Percentiles rank a stretch among this genome's conserved stretches.
These are phyloP conservation scores for Kickxella alabastrina DNA, from an alignment of 192 early-diverging fungal species.

Conservation along the genomic window DNA sequence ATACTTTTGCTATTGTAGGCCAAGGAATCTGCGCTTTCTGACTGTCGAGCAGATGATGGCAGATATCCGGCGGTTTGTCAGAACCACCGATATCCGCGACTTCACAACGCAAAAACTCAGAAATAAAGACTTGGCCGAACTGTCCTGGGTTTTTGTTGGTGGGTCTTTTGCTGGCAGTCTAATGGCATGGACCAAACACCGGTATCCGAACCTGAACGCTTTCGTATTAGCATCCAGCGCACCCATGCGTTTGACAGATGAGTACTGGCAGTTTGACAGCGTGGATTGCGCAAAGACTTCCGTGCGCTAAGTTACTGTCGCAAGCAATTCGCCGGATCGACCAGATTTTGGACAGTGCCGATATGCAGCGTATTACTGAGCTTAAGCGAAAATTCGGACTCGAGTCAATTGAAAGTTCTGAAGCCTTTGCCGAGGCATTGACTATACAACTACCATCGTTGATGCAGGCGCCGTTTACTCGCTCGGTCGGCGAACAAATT, in stretches of 20 bases:
- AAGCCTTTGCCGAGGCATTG: slow-evolving; percentile 9
- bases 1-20: slow-evolving; percentile 2
- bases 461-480: slow-evolving; percentile 6
- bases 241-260: slow-evolving; percentile 56
- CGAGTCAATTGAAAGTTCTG: neutral
- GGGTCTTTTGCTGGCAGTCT: slow-evolving; percentile 70
- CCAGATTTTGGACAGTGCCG: slow-evolving; percentile 8
- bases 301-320: slow-evolving; percentile 25
- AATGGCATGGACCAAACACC: slow-evolving; percentile 64
- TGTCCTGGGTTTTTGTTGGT: slow-evolving; percentile 69
- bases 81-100: neutral
- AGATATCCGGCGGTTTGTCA: slow-evolving; percentile 55
- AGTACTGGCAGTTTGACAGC: slow-evolving; percentile 57
- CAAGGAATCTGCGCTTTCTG: slow-evolving; percentile 34
- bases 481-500: too few species aligned
- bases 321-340: slow-evolving; percentile 10
- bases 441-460: slow-evolving; percentile 8
- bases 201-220: slow-evolving; percentile 55
- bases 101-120: too few species aligned
- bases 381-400: slow-evolving; percentile 18
- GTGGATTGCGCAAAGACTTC: slow-evolving; percentile 37
- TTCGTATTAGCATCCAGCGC: slow-evolving; percentile 63
- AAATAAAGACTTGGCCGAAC: too few species aligned
- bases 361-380: neutral
- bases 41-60: slow-evolving; percentile 58